A percentile compares a stretch with the other conserved stretches of the same genome.
These are phyloP conservation scores for Xylaria sp. DNA, from an alignment of 2,329 filamentous ascomycete species.

Conservation along the genomic window DNA sequence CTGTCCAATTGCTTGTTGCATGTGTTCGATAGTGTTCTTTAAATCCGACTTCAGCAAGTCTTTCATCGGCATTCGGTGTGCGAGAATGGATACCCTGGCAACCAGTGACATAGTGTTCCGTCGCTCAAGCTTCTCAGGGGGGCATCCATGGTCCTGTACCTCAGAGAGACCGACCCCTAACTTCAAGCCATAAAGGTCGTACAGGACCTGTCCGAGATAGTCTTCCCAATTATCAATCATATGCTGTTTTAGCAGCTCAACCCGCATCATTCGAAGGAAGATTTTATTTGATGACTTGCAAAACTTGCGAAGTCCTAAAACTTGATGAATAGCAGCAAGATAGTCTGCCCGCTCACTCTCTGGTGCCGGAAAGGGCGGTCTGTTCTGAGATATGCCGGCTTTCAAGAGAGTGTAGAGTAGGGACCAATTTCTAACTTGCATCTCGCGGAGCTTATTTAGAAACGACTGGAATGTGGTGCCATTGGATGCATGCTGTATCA, in stretches of 20 bases:
- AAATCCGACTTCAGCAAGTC: conserved; percentile 92
- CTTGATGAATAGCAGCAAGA: conserved; percentile 83
- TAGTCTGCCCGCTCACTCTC: conserved; percentile 82
- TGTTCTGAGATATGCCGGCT: conserved; percentile 76
- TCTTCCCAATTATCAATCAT: conserved; percentile 85
- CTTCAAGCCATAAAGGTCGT: conserved; percentile 84
- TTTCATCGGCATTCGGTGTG: conserved; percentile 86
- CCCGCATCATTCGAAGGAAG: conserved; percentile 88
- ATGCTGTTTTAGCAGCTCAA: conserved; percentile 81
- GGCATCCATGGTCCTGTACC: conserved; percentile 82
- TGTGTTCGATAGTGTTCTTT: conserved; percentile 89
- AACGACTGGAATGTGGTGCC: conserved; percentile 67
- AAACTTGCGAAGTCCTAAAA: conserved; percentile 83
- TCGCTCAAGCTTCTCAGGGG: conserved; percentile 80
- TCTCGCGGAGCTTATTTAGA: conserved; percentile 80
- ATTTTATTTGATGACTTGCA: conserved; percentile 88
- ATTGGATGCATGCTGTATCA: conserved; percentile 69
- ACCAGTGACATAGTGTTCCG: conserved; percentile 83
- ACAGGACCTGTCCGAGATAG: conserved; percentile 86
- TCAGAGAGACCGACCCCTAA: conserved; percentile 75
- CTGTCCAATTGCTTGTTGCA: conserved; percentile 86
- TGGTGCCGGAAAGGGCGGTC: conserved; percentile 70
- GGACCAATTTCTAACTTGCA: conserved; percentile 89
- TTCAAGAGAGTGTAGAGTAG: conserved; percentile 84
- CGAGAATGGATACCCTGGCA: conserved; percentile 84